Base-by-base conservation (phyloP, 768 basidiomycete species). In the Russula lepida region DNA sequence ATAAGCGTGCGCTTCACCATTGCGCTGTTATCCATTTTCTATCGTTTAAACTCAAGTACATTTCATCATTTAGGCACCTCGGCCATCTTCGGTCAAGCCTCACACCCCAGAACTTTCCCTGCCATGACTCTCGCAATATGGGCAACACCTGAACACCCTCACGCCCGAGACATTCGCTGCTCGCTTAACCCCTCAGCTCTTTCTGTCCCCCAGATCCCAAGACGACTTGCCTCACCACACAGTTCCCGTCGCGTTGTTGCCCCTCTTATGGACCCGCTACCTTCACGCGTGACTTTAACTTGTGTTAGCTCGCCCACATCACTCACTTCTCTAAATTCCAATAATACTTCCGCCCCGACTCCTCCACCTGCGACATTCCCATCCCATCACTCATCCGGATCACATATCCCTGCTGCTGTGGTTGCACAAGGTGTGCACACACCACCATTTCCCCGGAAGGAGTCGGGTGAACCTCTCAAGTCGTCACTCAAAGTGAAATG, bases 381-480 rank as follows among this genome's bases (percentile, higher is more conserved):
- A 28, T 56, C 54, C 28, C 66, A 53, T 33, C 47, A 57, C 55
- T 23, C 60, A 48, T 66, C 64, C 43, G 65, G 64, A 25, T 66
- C 65, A 6, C 62, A 66, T 47, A 54, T 58, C 19, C 54, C 61
- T 23, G 57, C 47, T 49, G 62, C 56, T 21, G 17, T 39, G 37
- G 37, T 35, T 28, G 33, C 58, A 21, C 41, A 23, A 41, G 21
- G 35, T 8, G 62, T 55, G 13, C 27, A 37, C 35, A 6, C 17
- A 4, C 43, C 53, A 3, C 21, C 51, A 7, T 41, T 88, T 56
- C 76, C 92, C 35, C 84, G 93, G 62, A 98, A 98, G 74, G 97
- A 97, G 74, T 92, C 90, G 13, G 94, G 95, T 37, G 89, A 97
- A 74, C 84, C 90, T 5, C 84, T 98, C 69, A 94, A 92, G 72